These are phyloP conservation scores for Magnolia changhungtana DNA, from an alignment of 164 flowering plant genomes.

Conservation along the genomic window DNA sequence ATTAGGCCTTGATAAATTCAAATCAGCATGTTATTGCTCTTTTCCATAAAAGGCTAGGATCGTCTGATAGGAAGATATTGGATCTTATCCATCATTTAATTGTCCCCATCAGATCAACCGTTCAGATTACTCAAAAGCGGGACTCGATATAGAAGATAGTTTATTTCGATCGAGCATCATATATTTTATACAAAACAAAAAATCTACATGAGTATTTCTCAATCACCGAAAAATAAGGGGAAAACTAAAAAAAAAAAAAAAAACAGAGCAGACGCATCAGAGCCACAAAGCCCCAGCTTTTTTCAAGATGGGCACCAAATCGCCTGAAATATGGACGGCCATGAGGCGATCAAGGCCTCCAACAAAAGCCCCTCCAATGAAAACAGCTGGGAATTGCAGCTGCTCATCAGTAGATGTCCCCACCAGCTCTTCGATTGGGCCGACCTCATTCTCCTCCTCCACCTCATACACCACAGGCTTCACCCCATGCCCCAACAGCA, in stretches of 20 bases:
- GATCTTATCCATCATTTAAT: too few relatives aligned
- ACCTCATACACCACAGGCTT: constrained; percentile 71
- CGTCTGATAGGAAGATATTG: too few relatives aligned
- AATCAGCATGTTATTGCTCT: too few relatives aligned
- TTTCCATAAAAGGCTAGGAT: too few relatives aligned
- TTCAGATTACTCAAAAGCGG: too few relatives aligned
- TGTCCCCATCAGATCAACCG: too few relatives aligned
- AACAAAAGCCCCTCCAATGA: constrained; percentile 46
- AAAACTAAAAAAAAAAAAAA: background rate
- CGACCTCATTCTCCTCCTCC: constrained; percentile 47
- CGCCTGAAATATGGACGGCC: constrained; percentile 53
- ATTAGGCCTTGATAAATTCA: too few relatives aligned
- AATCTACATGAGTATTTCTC: background rate
- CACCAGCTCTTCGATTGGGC: constrained; percentile 24
- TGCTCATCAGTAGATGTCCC: background rate
- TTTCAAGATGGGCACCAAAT: constrained; percentile 45
- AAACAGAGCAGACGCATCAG: constrained; percentile 8
- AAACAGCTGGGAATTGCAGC: constrained; percentile 40
- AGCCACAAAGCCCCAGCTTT: constrained; percentile 54
- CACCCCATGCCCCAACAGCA: constrained; percentile 60
- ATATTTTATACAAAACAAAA: background rate
- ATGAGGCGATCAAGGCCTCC: constrained; percentile 50
- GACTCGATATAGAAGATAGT: too few relatives aligned
- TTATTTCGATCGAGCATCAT: background rate
- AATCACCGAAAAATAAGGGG: background rate